These are phyloP conservation scores for Suillus occidentalis DNA, from an alignment of 768 basidiomycete genomes.

Conservation along the genomic window DNA sequence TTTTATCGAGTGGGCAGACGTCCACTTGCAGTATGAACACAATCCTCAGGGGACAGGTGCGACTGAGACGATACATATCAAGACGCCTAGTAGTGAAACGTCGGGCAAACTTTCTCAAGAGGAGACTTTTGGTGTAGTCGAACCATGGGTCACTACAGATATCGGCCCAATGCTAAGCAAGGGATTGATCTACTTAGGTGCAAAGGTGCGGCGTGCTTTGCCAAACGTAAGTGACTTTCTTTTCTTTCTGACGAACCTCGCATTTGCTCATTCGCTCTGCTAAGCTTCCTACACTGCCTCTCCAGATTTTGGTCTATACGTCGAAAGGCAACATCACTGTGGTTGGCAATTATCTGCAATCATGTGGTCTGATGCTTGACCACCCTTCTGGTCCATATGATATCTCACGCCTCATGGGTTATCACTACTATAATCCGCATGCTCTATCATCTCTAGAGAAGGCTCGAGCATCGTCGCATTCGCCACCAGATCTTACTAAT, in stretches of 20 bases:
- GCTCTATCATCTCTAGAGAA: conserved; percentile 65
- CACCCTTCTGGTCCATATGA: conserved; percentile 76
- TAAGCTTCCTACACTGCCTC: conserved; percentile 78
- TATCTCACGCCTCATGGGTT: conserved; percentile 52
- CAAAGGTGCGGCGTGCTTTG: conserved; percentile 65
- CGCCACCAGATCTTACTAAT: background rate
- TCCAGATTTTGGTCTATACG: conserved; percentile 89
- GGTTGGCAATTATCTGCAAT: conserved; percentile 74
- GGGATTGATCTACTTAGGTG: conserved; percentile 79
- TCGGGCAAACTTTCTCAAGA: conserved; percentile 56
- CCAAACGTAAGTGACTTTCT: conserved; percentile 47
- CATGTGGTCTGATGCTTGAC: conserved; percentile 69
- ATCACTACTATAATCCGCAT: conserved; percentile 88
- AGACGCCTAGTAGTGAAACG: conserved; percentile 53
- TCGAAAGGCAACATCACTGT: conserved; percentile 89
- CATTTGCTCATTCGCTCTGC: conserved; percentile 14
- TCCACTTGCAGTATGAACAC: conserved; percentile 72
- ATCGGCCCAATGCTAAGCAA: conserved; percentile 84
- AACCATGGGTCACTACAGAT: conserved; percentile 78
- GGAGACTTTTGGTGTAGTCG: conserved; percentile 80
- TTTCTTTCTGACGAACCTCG: conserved; percentile 17
- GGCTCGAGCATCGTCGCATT: conserved; percentile 41
- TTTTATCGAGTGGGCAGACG: conserved; percentile 65
- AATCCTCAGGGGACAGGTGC: conserved; percentile 50
- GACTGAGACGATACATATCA: conserved; percentile 79